Evolutionary conservation across 2,329 filamentous ascomycete species (phyloP).

Genomic region (Sclerotinia minor): DNA sequence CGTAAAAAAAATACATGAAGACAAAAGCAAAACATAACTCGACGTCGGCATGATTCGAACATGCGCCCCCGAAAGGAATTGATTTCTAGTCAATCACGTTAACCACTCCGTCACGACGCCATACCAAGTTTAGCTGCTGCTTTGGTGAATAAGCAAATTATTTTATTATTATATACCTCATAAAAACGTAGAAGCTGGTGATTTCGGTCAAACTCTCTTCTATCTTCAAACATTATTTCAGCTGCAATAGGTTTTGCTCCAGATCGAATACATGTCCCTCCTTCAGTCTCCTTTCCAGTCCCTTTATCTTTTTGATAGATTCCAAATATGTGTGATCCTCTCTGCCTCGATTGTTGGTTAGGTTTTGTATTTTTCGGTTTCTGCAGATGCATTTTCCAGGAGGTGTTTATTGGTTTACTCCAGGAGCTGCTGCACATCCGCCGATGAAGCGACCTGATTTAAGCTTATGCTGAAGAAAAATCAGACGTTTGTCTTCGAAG

Average conservation of each 20-base stretch:
- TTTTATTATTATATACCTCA: rapidly evolving
- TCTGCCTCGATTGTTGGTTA: background rate
- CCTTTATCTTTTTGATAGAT: background rate
- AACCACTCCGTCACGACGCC: slow-evolving; percentile 22
- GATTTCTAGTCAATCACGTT: slow-evolving; percentile 23
- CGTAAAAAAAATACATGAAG: background rate
- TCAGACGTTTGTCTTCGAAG: background rate
- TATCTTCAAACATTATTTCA: background rate
- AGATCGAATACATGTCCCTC: background rate
- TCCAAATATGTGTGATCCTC: background rate
- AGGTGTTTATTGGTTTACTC: background rate
- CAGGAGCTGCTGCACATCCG: background rate
- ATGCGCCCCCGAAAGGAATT: slow-evolving; percentile 22
- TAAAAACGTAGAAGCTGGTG: too few species aligned
- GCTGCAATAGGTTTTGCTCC: background rate
- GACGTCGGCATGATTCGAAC: slow-evolving; percentile 21
- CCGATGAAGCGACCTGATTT: background rate
- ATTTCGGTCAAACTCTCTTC: too few species aligned
- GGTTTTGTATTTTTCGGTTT: too few species aligned
- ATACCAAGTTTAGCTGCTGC: rapidly evolving
- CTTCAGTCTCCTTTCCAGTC: background rate
- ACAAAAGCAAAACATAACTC: background rate
- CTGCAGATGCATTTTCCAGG: background rate
- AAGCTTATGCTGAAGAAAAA: background rate
- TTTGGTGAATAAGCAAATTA: rapidly evolving